Percentiles rank a stretch among this genome's conserved stretches.
Conservation (phyloP, 139 green algal species). For the Coelastrella sp. region DNA sequence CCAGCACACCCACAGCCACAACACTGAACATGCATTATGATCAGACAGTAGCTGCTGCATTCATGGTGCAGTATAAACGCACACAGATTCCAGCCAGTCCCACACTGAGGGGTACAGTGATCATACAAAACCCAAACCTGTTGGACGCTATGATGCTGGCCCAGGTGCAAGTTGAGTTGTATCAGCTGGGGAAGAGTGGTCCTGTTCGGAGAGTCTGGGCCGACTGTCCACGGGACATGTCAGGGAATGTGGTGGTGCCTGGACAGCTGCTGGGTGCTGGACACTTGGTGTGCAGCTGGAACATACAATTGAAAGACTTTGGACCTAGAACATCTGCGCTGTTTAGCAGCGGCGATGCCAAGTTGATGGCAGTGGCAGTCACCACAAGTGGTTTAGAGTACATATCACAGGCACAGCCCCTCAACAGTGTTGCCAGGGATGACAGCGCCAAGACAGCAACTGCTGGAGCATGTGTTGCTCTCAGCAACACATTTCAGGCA, state of each 20-base stretch:
- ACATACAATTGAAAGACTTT: not conserved
- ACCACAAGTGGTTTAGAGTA: not conserved
- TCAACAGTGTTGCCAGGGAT: not conserved
- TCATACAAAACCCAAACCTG: constrained; percentile 27
- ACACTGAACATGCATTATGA: constrained; percentile 9
- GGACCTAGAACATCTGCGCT: not conserved
- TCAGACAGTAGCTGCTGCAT: not conserved
- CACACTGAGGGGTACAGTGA: not conserved
- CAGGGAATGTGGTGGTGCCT: not conserved
- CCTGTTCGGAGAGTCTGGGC: not conserved
- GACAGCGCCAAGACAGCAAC: not conserved
- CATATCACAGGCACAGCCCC: not conserved
- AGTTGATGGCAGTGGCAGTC: constrained; percentile 11
- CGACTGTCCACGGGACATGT: constrained; percentile 3
- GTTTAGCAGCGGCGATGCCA: not conserved
- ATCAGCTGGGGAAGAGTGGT: not conserved
- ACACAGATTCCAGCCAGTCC: not conserved
- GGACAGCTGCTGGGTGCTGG: constrained; percentile 34
- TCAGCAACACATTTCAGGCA: not conserved
- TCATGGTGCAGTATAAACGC: constrained; percentile 36
- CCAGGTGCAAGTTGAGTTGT: constrained; percentile 21
- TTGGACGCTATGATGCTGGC: constrained; percentile 7
- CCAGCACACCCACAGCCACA: not conserved
- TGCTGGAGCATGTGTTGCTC: constrained; percentile 14
- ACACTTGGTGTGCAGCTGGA: constrained; percentile 9